Base-by-base conservation (phyloP, 164 flowering plant genomes). In the Aristolochia fimbriata region DNA sequence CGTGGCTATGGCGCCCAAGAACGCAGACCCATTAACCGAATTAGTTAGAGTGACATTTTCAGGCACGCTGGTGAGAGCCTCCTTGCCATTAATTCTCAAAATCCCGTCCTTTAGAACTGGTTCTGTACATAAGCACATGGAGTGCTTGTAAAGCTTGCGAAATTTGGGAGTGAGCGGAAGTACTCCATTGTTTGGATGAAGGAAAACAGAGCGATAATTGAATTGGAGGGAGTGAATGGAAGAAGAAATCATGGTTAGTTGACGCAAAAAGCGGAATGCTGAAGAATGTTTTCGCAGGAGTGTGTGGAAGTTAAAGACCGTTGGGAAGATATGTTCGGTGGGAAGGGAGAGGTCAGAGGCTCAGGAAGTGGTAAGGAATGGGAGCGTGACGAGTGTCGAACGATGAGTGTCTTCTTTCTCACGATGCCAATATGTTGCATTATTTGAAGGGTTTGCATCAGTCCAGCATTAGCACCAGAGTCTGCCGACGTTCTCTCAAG, bases 1-100 rank as follows among this genome's bases (percentile, higher is more conserved):
- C 2, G 12, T n/a, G 0, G 66, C 64, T 24, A 67, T 56, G 7
- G 69, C 71, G 33, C 77, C 77, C 37, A 74, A 51, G 59, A 70
- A 67, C 16, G 33, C 71, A 2, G 81, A 77, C 5, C 55, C 56
- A 20, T 67, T 54, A 1, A 43, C 31, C 22, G 17, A 71, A 3
- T 73, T 72, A 9, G 75, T 81, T 4, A 81, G 55, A 0, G 76
- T 61, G 16, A 85, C 75, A 51, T 83, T 81, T 13, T 75, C 80
- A 0, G 86, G 88, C 21, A 85, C 82, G 24, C 56, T 66, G 0
- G 64, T 74, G 61, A 85, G 61, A 4, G 71, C 76, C 22, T 79
- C 81, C 54, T 62, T 75, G 22, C 77, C 80, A 13, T 75, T 70
- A 15, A 79, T 57, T 37, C 70, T 65, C 25, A 85, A 55, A 37